Evolutionary conservation across 225 moss, liverwort and hornwort genomes (phyloP).

Genomic region (Sphagnum contortum): DNA sequence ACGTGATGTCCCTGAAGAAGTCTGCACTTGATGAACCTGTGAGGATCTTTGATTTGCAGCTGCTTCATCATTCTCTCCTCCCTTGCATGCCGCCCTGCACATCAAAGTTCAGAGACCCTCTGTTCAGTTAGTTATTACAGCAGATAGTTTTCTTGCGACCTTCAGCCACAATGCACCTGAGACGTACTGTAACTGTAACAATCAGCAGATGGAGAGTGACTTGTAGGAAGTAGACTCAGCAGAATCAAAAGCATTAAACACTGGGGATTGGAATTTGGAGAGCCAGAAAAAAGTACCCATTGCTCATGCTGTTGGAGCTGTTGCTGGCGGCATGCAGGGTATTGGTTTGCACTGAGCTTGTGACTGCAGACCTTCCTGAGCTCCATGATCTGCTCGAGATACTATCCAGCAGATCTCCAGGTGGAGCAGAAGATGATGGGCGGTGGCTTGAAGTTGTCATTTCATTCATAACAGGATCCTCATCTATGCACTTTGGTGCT

Average conservation of each 20-base stretch:
- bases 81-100: constrained; percentile 21
- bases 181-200: no score
- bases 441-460: no score
- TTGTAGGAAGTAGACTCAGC: no score
- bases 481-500: no score
- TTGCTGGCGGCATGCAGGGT: constrained; percentile 4
- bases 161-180: no score
- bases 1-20: constrained; percentile 7
- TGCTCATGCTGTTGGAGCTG: background rate
- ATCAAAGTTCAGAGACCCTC: background rate
- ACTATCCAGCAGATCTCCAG: constrained; percentile 14
- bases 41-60: constrained; percentile 3
- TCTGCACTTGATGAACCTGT: constrained; percentile 4
- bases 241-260: no score
- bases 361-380: constrained; percentile 2
- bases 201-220: no score
- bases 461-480: no score
- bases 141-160: no score
- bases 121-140: no score
- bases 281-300: no score
- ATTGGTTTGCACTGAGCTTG: constrained; percentile 3
- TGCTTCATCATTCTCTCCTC: constrained; percentile 4
- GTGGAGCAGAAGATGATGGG: background rate
- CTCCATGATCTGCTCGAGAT: constrained; percentile 9
- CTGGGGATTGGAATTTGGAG: no score